These are phyloP conservation scores for Chalciporus chontae DNA, from an alignment of 768 basidiomycete species.

Conservation along the genomic window DNA sequence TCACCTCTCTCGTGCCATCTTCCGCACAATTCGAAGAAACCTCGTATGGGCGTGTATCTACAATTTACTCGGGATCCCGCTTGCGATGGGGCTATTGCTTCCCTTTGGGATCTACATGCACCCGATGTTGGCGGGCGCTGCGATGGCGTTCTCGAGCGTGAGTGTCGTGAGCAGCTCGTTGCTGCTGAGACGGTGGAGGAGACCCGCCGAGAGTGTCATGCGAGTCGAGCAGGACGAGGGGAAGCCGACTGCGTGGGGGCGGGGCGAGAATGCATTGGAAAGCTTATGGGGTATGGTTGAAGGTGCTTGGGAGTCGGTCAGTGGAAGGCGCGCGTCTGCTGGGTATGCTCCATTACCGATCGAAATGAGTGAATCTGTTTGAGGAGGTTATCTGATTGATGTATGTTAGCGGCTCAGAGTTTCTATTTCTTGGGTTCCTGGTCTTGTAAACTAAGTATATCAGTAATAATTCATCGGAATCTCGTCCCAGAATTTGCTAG, in stretches of 20 bases:
- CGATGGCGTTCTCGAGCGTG: slow-evolving; percentile 97
- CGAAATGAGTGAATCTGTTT: slow-evolving; percentile 49
- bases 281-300: slow-evolving; percentile 41
- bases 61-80: slow-evolving; percentile 89
- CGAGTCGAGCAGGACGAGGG: slow-evolving; percentile 45
- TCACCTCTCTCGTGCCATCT: slow-evolving; percentile 84
- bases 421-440: no score
- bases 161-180: slow-evolving; percentile 92
- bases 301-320: slow-evolving; percentile 48
- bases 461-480: no score
- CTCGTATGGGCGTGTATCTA: slow-evolving; percentile 96
- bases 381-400: slow-evolving; percentile 5
- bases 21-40: slow-evolving; percentile 87
- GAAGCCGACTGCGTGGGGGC: slow-evolving; percentile 26
- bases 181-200: slow-evolving; percentile 79
- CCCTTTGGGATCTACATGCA: slow-evolving; percentile 91
- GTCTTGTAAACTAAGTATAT: not conserved
- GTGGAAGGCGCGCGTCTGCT: slow-evolving; percentile 36
- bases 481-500: no score
- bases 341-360: slow-evolving; percentile 74
- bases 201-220: slow-evolving; percentile 69
- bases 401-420: not conserved
- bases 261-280: slow-evolving; percentile 26
- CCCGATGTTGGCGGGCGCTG: slow-evolving; percentile 97
- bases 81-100: slow-evolving; percentile 96